phyloP scores from a whole-genome alignment of 805 yeast genomes.

The Komagataella kurtzmanii region DNA sequence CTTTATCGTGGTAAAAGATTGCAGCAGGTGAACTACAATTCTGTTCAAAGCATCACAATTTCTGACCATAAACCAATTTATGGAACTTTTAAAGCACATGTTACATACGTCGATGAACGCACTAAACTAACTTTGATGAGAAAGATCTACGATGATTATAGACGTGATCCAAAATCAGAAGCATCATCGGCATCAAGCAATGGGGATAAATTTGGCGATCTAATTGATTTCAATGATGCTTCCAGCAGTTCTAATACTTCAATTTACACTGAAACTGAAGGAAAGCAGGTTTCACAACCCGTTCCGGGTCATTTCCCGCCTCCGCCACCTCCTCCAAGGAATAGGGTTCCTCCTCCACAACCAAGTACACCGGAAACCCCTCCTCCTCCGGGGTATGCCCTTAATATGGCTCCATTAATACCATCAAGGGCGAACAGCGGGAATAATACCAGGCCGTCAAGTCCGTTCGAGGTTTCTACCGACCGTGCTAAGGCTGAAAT shows the following conservation, averaged over 20 bases:
- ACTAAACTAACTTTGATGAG: conserved; percentile 39
- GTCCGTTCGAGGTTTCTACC: background rate
- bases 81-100: conserved; percentile 48
- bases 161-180: background rate
- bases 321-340: background rate
- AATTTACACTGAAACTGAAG: background rate
- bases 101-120: conserved; percentile 55
- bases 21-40: conserved; percentile 39
- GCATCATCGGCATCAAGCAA: background rate
- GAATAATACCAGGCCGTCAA: background rate
- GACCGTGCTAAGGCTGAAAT: background rate
- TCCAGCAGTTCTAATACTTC: background rate
- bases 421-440: background rate
- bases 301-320: background rate
- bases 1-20: conserved; percentile 34
- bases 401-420: background rate
- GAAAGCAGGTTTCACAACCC: background rate
- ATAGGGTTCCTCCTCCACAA: background rate
- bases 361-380: background rate
- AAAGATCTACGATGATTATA: conserved; percentile 35
- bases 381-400: background rate
- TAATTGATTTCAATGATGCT: background rate
- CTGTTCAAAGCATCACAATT: conserved; percentile 38
- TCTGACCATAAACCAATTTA: conserved; percentile 81
- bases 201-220: background rate